Base-by-base conservation (phyloP, 495 filamentous ascomycete genomes). In the Talaromyces borbonicus region DNA sequence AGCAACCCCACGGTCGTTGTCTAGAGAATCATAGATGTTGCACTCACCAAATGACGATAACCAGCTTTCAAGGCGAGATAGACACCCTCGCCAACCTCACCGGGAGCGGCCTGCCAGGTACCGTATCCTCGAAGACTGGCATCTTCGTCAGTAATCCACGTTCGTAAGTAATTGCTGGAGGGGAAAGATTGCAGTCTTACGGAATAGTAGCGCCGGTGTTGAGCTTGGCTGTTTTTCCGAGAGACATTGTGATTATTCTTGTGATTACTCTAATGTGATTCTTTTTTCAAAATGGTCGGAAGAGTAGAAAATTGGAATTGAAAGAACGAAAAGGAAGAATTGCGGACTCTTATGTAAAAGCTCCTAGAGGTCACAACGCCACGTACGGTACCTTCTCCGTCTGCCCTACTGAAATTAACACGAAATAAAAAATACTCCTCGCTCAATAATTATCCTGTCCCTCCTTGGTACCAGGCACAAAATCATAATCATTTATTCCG, bases 61-160 rank as follows among this genome's bases (percentile, higher is more conserved):
- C 74, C 74, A 15, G 62, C 61, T 58, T 69, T 73, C 52, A 78
- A 52, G 37, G 74, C 74, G 50, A 66, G 53, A 44, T 73, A 71
- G 47, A 78, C 74, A 35, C 72, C 71, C 49, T 71, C 58, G 27
- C 68, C 69, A 45, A 78, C 74, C 58, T 76, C 62, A 39, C 71
- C 70, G 37, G 66, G 73, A 45, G 63, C 65, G 23, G 72, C 68
- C 48, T 74, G 72, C 74, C 74, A 78, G 50, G 74, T 78, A 45
- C 74, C 74, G 41, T 76, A 68, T 47, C 74, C 74, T 56, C 77
- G 52, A 48, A 63, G 61, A 49, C 67, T 71, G 43, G 14, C 8
- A 12, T n/a, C 0, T 27, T 50, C 37, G 54, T 49, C 37, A 48
- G 19, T 40, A 24, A 30, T 6, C 22, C 8, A 26, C 32, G 38